Percentiles rank a stretch among this genome's conserved stretches.
phyloP scores from a whole-genome alignment of 129 eudicot species.

The Escallonia rubra region DNA sequence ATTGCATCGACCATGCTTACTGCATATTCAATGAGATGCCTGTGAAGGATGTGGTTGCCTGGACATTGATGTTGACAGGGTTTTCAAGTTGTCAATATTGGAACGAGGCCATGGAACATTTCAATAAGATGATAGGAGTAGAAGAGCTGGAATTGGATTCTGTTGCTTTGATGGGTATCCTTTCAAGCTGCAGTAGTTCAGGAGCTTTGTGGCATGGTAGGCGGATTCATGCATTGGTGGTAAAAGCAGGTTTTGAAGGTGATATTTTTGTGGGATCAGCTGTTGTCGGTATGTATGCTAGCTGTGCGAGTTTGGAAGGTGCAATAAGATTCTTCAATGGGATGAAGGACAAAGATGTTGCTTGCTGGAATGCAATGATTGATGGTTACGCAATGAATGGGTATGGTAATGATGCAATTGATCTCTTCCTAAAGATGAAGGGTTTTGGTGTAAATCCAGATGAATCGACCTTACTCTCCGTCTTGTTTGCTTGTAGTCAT shows the following conservation, averaged over 20 bases:
- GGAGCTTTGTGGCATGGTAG: conserved; percentile 34
- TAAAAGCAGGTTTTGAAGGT: conserved; percentile 24
- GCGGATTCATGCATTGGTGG: conserved; percentile 19
- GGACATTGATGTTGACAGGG: conserved; percentile 38
- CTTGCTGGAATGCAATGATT: conserved; percentile 58
- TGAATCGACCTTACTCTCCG: conserved; percentile 46
- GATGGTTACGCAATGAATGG: conserved; percentile 47
- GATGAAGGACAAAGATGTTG: conserved; percentile 34
- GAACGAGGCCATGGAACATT: conserved; percentile 19
- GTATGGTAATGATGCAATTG: conserved; percentile 34
- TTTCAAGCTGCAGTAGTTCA: conserved; percentile 31
- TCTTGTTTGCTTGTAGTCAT: conserved; percentile 59
- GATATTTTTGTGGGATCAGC: conserved; percentile 36
- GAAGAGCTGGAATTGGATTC: conserved; percentile 24
- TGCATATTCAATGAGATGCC: conserved; percentile 22
- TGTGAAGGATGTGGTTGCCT: conserved; percentile 34
- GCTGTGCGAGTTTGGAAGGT: conserved; percentile 38
- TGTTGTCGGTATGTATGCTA: conserved; percentile 58
- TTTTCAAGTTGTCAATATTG: conserved; percentile 21
- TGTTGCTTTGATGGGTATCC: conserved; percentile 26
- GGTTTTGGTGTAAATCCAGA: conserved; percentile 31
- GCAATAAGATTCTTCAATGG: conserved; percentile 28
- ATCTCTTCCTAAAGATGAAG: conserved; percentile 34
- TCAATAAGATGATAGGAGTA: conserved; percentile 17
- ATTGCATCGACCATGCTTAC: conserved; percentile 36